Percentiles rank a stretch among this genome's conserved stretches.
Evolutionary conservation across 2,329 filamentous ascomycete genomes (phyloP).

Genomic region (Coniochaeta sp.): DNA sequence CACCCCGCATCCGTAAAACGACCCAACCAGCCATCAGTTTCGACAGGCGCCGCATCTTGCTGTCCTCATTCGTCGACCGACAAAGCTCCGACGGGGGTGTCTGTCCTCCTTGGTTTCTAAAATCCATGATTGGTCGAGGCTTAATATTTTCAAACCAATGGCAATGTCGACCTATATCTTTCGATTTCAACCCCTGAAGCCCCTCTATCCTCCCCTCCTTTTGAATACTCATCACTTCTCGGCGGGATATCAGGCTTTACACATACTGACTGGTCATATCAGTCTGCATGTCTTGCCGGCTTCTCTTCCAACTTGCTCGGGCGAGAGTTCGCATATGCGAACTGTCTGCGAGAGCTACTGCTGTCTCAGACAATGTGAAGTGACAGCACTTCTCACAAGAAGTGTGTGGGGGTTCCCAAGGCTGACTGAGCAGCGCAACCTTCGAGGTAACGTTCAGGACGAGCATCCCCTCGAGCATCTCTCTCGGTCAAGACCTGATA

Average conservation of each 20-base stretch:
- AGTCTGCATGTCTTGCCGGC: constrained; percentile 6
- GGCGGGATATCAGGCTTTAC: neutral
- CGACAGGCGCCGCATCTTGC: constrained; percentile 7
- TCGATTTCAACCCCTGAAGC: neutral
- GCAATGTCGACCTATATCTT: neutral
- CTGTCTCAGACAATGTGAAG: neutral
- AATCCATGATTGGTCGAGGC: constrained; percentile 15
- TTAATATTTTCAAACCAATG: constrained; percentile 12
- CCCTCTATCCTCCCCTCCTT: neutral
- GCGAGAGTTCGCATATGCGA: constrained; percentile 9
- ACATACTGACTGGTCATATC: constrained; percentile 1
- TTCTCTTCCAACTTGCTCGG: neutral
- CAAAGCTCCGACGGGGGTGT: constrained; percentile 1
- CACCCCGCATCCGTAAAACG: constrained; percentile 7
- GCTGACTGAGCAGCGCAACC: neutral
- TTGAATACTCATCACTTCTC: neutral
- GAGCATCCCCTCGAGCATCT: neutral
- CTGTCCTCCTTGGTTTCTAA: neutral
- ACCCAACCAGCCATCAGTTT: constrained; percentile 11
- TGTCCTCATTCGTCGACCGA: constrained; percentile 10
- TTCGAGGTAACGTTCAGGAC: neutral
- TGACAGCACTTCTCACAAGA: neutral
- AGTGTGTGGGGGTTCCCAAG: neutral
- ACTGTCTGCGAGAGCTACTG: constrained; percentile 9
- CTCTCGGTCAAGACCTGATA: neutral